These are phyloP conservation scores for Jimgerdemannia flammicorona DNA, from an alignment of 192 early-diverging fungal species.

Conservation along the genomic window DNA sequence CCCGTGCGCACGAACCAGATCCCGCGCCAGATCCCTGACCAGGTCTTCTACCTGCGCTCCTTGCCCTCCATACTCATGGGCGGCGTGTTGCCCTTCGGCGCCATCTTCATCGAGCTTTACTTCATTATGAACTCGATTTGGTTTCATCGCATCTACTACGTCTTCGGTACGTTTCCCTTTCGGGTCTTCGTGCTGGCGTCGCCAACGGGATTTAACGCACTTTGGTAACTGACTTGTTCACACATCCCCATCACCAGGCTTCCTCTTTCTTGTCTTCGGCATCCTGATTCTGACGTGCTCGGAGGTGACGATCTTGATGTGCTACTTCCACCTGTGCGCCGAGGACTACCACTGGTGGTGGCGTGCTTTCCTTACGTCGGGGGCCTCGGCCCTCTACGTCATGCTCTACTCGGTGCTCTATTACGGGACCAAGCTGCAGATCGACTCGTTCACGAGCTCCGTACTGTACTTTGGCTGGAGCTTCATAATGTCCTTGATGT, in stretches of 20 bases:
- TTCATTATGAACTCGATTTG: conserved; percentile 95
- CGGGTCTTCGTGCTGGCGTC: too few relatives aligned
- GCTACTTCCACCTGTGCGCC: conserved; percentile 86
- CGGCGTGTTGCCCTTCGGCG: conserved; percentile 87
- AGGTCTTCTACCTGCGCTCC: conserved; percentile 75
- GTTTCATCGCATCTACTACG: conserved; percentile 91
- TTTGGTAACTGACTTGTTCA: background rate
- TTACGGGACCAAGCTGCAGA: conserved; percentile 72
- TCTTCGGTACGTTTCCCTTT: conserved; percentile 54
- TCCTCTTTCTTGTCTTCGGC: conserved; percentile 84
- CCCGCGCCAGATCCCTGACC: conserved; percentile 89
- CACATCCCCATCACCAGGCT: conserved; percentile 32
- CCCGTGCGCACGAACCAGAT: conserved; percentile 92
- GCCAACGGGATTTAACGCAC: too few relatives aligned
- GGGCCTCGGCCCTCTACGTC: conserved; percentile 82
- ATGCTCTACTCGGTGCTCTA: conserved; percentile 89
- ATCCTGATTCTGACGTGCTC: conserved; percentile 82
- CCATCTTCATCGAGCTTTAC: conserved; percentile 96
- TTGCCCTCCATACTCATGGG: conserved; percentile 70
- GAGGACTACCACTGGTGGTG: conserved; percentile 90
- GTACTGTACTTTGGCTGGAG: conserved; percentile 93
- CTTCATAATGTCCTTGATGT: conserved; percentile 65
- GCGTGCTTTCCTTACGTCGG: conserved; percentile 84
- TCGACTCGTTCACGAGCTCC: conserved; percentile 73
- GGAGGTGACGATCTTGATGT: conserved; percentile 82